Evolutionary conservation across 352 stramenopile genomes (phyloP).

Genomic region (Aphanomyces stellatus): DNA sequence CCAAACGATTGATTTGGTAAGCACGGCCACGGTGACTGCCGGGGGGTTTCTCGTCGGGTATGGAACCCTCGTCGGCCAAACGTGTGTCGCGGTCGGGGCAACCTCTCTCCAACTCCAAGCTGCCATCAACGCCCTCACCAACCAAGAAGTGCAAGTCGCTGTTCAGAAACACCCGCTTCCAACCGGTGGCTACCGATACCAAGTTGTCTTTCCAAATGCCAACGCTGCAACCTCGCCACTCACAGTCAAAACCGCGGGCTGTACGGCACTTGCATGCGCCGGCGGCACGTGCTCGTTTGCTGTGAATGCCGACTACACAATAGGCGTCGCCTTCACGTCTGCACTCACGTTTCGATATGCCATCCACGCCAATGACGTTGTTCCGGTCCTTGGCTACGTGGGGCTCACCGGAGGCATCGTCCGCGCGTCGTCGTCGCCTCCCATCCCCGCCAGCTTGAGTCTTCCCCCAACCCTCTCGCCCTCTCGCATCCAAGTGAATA

Average conservation of each 20-base stretch:
- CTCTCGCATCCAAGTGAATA: conserved; percentile 29
- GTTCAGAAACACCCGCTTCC: not conserved
- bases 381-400: conserved; percentile 21
- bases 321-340: conserved; percentile 29
- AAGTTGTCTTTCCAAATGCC: conserved; percentile 35
- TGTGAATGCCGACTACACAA: conserved; percentile 41
- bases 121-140: not conserved
- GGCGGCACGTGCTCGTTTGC: conserved; percentile 30
- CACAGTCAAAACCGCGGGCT: conserved; percentile 21
- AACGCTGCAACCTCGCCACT: conserved; percentile 34
- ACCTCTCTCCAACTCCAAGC: not conserved
- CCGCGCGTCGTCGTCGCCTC: conserved; percentile 31
- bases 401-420: conserved; percentile 37
- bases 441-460: conserved; percentile 24
- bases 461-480: conserved; percentile 26
- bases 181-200: conserved; percentile 30
- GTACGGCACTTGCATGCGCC: conserved; percentile 42
- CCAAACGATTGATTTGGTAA: conserved; percentile 58
- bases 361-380: conserved; percentile 33
- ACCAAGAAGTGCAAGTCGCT: not conserved
- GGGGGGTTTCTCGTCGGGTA: not conserved
- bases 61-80: not conserved
- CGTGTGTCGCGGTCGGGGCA: not conserved
- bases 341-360: conserved; percentile 48
- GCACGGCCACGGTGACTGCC: conserved; percentile 27